Conservation (phyloP, 176 grass and related monocot genomes). For the Poa pratensis region DNA sequence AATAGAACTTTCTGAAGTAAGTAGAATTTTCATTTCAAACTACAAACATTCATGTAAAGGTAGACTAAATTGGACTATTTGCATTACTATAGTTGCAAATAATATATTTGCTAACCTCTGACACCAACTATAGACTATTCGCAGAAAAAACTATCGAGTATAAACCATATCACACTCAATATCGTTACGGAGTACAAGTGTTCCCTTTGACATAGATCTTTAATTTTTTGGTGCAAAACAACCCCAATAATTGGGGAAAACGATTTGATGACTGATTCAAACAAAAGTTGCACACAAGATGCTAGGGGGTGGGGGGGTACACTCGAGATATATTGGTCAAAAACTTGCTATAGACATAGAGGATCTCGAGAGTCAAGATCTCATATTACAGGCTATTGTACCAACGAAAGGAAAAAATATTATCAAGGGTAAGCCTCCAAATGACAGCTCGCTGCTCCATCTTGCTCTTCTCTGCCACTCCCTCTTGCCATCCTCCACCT, state of each 20-base stretch:
- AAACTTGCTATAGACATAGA: neutral
- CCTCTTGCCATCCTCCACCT: constrained; percentile 5
- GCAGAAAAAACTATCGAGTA: constrained; percentile 2
- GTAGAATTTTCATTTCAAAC: constrained; percentile 11
- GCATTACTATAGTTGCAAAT: constrained; percentile 5
- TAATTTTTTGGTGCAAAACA: neutral
- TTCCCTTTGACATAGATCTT: neutral
- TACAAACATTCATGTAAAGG: constrained; percentile 23
- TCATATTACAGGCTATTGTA: neutral
- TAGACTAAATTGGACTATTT: constrained; percentile 5
- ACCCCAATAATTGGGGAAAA: constrained; percentile 14
- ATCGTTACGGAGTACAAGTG: neutral
- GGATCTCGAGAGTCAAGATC: constrained; percentile 3
- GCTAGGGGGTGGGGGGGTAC: neutral
- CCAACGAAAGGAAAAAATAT: neutral
- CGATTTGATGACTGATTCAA: constrained; percentile 1
- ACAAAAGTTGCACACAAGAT: constrained; percentile 7
- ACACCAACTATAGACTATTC: constrained; percentile 7
- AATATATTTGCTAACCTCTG: constrained; percentile 12
- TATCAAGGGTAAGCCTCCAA: constrained; percentile 9
- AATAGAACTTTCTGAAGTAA: constrained; percentile 7
- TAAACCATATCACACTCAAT: constrained; percentile 16
- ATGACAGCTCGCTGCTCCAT: neutral
- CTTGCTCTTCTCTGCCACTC: neutral
- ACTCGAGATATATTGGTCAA: neutral